Percentiles rank a stretch among this genome's conserved stretches.
Evolutionary conservation across 2,329 filamentous ascomycete genomes (phyloP).

Genomic region (Harringtonia aguacate): DNA sequence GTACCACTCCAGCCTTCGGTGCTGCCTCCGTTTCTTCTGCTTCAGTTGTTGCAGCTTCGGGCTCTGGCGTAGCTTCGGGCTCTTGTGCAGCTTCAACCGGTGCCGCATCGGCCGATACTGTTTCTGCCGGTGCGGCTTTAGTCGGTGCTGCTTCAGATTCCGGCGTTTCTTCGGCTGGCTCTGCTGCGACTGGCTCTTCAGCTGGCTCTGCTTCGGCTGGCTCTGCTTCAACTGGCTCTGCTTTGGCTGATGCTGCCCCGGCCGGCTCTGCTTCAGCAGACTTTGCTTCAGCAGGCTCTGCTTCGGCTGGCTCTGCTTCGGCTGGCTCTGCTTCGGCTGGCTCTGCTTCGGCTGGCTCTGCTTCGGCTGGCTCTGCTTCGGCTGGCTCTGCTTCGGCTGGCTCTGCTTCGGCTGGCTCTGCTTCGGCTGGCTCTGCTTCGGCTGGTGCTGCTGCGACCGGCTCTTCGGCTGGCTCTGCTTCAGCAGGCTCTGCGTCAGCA

Average conservation of each 20-base stretch:
- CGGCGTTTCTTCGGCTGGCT: neutral
- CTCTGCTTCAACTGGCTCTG: too few species aligned
- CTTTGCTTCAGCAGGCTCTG: conserved; percentile 7
- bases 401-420: too few species aligned
- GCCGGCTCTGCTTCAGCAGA: neutral
- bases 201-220: neutral
- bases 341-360: too few species aligned
- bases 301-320: too few species aligned
- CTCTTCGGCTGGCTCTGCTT: neutral
- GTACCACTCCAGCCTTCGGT: too few species aligned
- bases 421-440: conserved; percentile 4
- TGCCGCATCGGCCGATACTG: too few species aligned
- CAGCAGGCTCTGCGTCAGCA: neutral
- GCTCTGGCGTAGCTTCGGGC: too few species aligned
- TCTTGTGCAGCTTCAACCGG: too few species aligned
- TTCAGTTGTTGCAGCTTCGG: too few species aligned
- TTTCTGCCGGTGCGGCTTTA: neutral
- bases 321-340: conserved; percentile 1
- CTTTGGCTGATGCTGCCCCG: neutral
- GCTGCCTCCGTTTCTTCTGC: conserved; percentile 1
- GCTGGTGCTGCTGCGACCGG: neutral
- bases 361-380: too few species aligned
- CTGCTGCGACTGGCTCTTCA: neutral
- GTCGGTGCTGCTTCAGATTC: neutral
- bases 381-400: too few species aligned